phyloP scores from a whole-genome alignment of 177 flowering plant species.

The Vitis hybrid region DNA sequence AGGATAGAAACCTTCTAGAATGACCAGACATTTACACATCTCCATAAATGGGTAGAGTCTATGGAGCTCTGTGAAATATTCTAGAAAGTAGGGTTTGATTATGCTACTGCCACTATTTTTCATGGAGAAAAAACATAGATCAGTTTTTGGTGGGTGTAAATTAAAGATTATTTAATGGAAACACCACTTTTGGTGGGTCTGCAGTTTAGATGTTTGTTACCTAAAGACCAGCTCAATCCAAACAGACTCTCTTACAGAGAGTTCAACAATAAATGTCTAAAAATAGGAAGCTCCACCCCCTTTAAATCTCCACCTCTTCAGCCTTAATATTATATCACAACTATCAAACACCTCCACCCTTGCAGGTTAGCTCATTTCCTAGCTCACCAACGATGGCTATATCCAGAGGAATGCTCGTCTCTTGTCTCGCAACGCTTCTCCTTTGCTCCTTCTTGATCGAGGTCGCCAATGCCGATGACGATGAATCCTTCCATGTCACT shows the following conservation, averaged over 20 bases:
- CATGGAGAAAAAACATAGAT: no score
- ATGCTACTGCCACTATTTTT: no score
- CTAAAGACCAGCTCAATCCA: constrained; percentile 23
- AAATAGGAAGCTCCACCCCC: background rate
- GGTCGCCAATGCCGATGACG: constrained; percentile 5
- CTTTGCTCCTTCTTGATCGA: constrained; percentile 9
- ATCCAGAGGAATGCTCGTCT: constrained; percentile 15
- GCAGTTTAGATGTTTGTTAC: background rate
- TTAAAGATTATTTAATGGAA: no score
- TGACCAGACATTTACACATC: no score
- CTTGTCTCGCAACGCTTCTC: constrained; percentile 7
- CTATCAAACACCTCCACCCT: background rate
- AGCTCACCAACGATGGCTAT: constrained; percentile 12
- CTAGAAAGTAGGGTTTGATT: no score
- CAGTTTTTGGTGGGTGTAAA: no score
- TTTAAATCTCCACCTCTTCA: constrained; percentile 3
- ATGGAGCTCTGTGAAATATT: no score
- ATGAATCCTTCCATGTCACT: background rate
- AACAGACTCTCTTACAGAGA: background rate
- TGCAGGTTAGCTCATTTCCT: no score
- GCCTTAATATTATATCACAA: background rate
- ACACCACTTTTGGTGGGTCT: background rate
- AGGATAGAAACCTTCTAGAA: no score
- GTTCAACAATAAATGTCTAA: background rate
- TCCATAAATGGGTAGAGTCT: no score